Percentiles rank a stretch among this genome's conserved stretches.
Conservation (phyloP, 2,329 filamentous ascomycete genomes). For the Aspergillus novofumigatus region DNA sequence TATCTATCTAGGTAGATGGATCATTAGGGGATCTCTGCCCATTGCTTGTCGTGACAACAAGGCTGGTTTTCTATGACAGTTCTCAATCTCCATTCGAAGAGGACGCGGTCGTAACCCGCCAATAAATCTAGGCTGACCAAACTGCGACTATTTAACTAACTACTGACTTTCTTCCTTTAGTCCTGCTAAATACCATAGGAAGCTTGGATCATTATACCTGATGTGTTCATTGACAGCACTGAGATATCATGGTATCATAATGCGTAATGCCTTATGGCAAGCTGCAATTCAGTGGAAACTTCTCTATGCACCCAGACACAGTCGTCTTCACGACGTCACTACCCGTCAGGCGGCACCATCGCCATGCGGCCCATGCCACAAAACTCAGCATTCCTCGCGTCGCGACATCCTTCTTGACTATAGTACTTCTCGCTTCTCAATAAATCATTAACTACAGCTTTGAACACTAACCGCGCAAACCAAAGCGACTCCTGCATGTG, state of each 20-base stretch:
- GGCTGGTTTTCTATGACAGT: no score
- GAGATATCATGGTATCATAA: not conserved
- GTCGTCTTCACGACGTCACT: slow-evolving; percentile 2
- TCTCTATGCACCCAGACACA: not conserved
- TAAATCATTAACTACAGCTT: not conserved
- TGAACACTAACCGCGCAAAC: not conserved
- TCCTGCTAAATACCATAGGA: not conserved
- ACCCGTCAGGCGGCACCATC: not conserved
- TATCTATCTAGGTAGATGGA: no score
- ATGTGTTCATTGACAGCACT: not conserved
- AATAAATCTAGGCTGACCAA: no score
- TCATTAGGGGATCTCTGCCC: no score
- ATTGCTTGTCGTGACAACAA: no score
- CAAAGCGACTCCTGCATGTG: not conserved
- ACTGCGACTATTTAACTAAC: no score
- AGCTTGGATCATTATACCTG: not conserved
- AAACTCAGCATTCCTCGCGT: not conserved
- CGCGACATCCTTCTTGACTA: not conserved
- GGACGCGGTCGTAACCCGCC: no score
- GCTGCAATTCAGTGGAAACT: not conserved
- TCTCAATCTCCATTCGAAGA: no score
- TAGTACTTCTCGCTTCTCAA: not conserved
- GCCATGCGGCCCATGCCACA: not conserved
- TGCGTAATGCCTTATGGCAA: not conserved
- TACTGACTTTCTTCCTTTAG: no score